Conservation (phyloP, 371 early-diverging fungal genomes). For the Haplosporangium sp. region DNA sequence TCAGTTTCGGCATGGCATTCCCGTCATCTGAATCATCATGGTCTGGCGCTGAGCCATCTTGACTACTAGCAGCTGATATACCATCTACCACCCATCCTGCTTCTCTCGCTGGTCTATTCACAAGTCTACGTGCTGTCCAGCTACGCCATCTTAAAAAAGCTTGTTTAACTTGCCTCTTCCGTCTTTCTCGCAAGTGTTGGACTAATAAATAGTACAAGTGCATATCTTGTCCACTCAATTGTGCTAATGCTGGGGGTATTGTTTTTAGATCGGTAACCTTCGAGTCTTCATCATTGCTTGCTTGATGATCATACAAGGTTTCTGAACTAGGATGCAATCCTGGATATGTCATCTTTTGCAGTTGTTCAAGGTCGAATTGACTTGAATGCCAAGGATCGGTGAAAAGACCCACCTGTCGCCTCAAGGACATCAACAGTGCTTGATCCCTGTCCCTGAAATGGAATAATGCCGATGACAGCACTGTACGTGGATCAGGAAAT, state of each 20-base stretch:
- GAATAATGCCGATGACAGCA: constrained; percentile 6
- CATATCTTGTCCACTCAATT: constrained; percentile 37
- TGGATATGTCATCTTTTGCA: constrained; percentile 21
- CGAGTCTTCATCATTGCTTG: not conserved
- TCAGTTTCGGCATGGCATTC: constrained; percentile 12
- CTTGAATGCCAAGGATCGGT: constrained; percentile 25
- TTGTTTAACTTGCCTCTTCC: constrained; percentile 6
- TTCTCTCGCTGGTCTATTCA: constrained; percentile 15
- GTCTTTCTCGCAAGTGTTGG: constrained; percentile 12
- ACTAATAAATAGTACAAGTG: constrained; percentile 30
- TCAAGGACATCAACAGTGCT: not conserved
- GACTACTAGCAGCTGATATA: constrained; percentile 8
- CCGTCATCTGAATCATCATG: not conserved
- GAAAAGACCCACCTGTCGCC: not conserved
- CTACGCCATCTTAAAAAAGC: constrained; percentile 27
- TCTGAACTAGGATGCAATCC: constrained; percentile 7
- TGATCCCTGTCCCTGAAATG: not conserved
- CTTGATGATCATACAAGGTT: not conserved
- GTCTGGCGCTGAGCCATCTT: constrained; percentile 3
- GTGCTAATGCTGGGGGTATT: constrained; percentile 39
- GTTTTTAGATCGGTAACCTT: not conserved
- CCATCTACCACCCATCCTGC: constrained; percentile 31
- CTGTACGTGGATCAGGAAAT: constrained; percentile 33
- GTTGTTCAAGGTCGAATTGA: constrained; percentile 20
- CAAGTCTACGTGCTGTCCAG: constrained; percentile 20